Evolutionary conservation across 306 rosid genomes (phyloP), one percentile per base, ranked within the genome.

Genomic region (Cicer cuneatum): DNA sequence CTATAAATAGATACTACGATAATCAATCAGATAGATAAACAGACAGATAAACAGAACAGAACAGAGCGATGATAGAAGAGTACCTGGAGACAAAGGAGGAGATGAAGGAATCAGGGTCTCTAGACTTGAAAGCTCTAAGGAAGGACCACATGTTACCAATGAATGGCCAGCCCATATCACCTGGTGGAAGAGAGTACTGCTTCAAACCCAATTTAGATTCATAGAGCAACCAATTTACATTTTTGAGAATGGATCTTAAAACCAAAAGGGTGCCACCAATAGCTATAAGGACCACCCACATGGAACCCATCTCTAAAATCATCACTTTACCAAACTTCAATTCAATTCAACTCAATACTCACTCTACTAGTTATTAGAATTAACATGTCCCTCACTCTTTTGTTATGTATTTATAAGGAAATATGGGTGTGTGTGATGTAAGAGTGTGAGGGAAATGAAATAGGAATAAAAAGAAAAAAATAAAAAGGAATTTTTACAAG

Each of bases 71-170:
- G 29, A 52, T 52, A 1, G 11, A 0, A 6, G 5, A 53, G 13
- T 61, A 88, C 98, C 98, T 91, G 87, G 91, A 72, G 41, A 87
- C 73, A 41, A 85, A 78, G 68, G 92, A 78, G 47, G 86, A 64
- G 76, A 93, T 29, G 88, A 93, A 93, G 43, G 98, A 82, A 66
- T 91, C 97, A 49, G 98, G 98, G 13, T 87, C 74, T 12, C 19
- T 12, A 46, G 97, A 88, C 85, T 91, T 93, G 96, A 93, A 93
- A 58, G 98, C 97, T 58, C 57, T 29, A 47, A 91, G 96, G 78
- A 93, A 93, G 83, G 96, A 78, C 98, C 94, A 93, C 98, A 93
- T 93, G 58, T 91, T 93, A 54, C 98, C 98, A 39, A 93, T 82
- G 90, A 89, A 84, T 66, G 97, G 98, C 92, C 86, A 88, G 0